Percentiles rank a stretch among this genome's conserved stretches.
These are phyloP conservation scores for Rhodamnia rubescens DNA, from an alignment of 345 rosid genomes.

Conservation along the genomic window DNA sequence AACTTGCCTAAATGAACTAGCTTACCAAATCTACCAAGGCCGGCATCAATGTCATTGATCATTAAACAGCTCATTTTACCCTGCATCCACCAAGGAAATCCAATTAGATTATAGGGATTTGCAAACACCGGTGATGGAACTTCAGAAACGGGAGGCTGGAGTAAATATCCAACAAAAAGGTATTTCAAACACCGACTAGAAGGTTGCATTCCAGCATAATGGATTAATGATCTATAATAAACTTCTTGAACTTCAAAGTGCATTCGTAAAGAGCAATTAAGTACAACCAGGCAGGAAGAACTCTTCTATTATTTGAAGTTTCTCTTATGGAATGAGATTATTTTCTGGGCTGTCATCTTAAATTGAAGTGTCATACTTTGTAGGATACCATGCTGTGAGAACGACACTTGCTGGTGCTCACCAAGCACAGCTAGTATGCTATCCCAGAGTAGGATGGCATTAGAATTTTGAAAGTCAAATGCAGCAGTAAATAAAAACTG, in stretches of 20 bases:
- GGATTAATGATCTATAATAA: background rate
- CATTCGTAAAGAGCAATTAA: background rate
- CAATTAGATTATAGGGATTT: background rate
- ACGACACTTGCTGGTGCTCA: background rate
- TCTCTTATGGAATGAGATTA: background rate
- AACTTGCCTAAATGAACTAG: background rate
- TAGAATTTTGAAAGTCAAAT: background rate
- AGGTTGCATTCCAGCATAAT: background rate
- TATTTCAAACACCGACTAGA: background rate
- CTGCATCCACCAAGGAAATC: conserved; percentile 31
- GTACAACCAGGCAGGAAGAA: background rate
- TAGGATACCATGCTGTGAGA: background rate
- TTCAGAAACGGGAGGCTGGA: background rate
- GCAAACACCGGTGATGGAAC: background rate
- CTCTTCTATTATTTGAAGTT: background rate
- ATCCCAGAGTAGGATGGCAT: background rate
- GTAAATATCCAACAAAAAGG: background rate
- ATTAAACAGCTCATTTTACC: conserved; percentile 97
- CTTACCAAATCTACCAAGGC: conserved; percentile 96
- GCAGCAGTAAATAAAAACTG: background rate
- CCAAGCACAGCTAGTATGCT: background rate
- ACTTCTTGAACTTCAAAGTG: background rate
- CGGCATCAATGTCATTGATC: conserved; percentile 96
- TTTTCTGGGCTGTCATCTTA: background rate
- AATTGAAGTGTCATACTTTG: background rate